phyloP scores from a whole-genome alignment of 1,284 basidiomycete species.

The Neolentinus lepideus region DNA sequence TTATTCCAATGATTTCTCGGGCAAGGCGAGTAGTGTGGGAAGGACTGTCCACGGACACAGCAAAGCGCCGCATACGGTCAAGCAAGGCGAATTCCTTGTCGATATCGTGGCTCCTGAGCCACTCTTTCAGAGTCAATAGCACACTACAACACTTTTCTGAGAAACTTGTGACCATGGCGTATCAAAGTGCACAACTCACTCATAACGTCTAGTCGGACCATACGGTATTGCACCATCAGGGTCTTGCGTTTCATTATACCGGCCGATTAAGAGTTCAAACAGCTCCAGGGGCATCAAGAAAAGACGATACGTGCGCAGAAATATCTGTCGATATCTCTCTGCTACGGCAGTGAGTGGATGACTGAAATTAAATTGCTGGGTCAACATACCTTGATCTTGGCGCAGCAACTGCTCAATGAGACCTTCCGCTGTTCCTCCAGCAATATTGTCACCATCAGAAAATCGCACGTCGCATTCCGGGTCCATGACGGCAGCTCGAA shows the following conservation, averaged over 20 bases:
- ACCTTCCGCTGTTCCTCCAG: constrained; percentile 33
- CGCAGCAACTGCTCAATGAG: constrained; percentile 28
- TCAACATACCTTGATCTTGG: constrained; percentile 19
- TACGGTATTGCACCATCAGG: neutral
- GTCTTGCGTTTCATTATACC: constrained; percentile 27
- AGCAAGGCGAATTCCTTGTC: constrained; percentile 23
- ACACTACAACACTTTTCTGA: constrained; percentile 18
- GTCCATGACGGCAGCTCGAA: constrained; percentile 20
- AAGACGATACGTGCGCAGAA: constrained; percentile 31
- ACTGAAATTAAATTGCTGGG: neutral
- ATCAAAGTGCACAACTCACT: neutral
- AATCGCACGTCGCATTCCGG: constrained; percentile 19
- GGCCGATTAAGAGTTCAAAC: constrained; percentile 24
- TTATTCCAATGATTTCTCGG: constrained; percentile 21
- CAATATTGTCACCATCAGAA: constrained; percentile 20
- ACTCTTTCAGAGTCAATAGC: constrained; percentile 28
- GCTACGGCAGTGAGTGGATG: constrained; percentile 14
- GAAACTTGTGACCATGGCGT: neutral
- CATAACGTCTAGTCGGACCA: neutral
- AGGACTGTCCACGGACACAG: constrained; percentile 20
- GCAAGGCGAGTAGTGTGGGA: constrained; percentile 11
- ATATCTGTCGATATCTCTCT: constrained; percentile 26
- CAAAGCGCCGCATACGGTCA: constrained; percentile 20
- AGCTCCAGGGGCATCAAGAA: constrained; percentile 32
- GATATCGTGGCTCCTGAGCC: constrained; percentile 25